These are phyloP conservation scores for Schizopora paradoxa DNA, from an alignment of 1,284 basidiomycete species.

Conservation along the genomic window DNA sequence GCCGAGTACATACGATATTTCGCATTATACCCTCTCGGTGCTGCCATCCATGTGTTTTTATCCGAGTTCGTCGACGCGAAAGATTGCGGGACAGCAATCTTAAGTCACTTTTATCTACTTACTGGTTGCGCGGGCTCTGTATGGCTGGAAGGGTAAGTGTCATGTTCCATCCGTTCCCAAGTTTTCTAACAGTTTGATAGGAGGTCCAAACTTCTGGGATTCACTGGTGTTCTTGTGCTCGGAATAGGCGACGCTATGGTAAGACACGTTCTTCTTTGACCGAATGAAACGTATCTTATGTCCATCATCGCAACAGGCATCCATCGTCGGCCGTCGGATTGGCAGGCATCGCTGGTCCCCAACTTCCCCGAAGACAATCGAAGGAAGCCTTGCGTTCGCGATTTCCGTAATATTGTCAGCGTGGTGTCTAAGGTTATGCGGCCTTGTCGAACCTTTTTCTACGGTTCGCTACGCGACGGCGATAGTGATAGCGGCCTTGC, in stretches of 20 bases:
- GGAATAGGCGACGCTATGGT: slow-evolving; percentile 94
- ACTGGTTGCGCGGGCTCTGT: slow-evolving; percentile 91
- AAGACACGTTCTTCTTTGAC: slow-evolving; percentile 28
- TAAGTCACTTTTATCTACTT: slow-evolving; percentile 96
- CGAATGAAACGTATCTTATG: slow-evolving; percentile 3
- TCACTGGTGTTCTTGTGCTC: slow-evolving; percentile 87
- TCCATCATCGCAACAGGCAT: slow-evolving; percentile 53
- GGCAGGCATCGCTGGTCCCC: slow-evolving; percentile 83
- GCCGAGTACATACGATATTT: slow-evolving; percentile 97
- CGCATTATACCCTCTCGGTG: slow-evolving; percentile 95
- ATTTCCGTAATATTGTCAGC: slow-evolving; percentile 67
- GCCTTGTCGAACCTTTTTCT: slow-evolving; percentile 67
- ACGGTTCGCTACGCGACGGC: slow-evolving; percentile 50
- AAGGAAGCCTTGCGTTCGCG: slow-evolving; percentile 84
- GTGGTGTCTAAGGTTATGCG: slow-evolving; percentile 64
- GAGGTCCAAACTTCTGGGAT: slow-evolving; percentile 66
- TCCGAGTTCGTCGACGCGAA: slow-evolving; percentile 96
- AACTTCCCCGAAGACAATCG: slow-evolving; percentile 82
- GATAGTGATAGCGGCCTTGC: slow-evolving; percentile 58
- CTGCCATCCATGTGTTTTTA: slow-evolving; percentile 92
- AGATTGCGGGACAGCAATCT: slow-evolving; percentile 92
- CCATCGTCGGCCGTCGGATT: slow-evolving; percentile 82
- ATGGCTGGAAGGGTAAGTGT: slow-evolving; percentile 88
- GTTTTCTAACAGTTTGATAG: slow-evolving; percentile 32
- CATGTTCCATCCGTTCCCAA: slow-evolving; percentile 4